These are phyloP conservation scores for Globisporangium spinosum DNA, from an alignment of 352 stramenopile species.

Conservation along the genomic window DNA sequence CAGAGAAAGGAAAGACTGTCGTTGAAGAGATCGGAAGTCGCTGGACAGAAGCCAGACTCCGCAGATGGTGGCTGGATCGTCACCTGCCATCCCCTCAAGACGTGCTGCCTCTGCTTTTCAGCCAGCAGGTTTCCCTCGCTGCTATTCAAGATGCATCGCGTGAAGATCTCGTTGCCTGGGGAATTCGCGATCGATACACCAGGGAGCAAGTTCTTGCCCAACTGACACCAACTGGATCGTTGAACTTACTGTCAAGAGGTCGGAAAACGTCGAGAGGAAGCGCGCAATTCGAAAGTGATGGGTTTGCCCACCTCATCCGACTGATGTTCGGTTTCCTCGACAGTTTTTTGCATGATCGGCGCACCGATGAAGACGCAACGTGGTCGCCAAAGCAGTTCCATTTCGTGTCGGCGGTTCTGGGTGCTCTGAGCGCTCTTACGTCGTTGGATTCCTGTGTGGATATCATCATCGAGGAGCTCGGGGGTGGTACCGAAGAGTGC, in stretches of 20 bases:
- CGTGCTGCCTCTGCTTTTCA: slow-evolving; percentile 35
- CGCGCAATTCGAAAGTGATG: slow-evolving; percentile 29
- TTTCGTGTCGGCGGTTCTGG: slow-evolving; percentile 39
- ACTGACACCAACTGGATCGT: slow-evolving; percentile 18
- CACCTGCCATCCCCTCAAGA: slow-evolving; percentile 37
- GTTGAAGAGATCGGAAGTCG: slow-evolving; percentile 33
- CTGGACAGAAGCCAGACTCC: slow-evolving; percentile 52
- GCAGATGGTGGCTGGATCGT: slow-evolving; percentile 48
- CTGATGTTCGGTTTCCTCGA: slow-evolving; percentile 52
- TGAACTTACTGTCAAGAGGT: slow-evolving; percentile 8
- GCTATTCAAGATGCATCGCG: slow-evolving; percentile 49
- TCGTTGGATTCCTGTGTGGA: slow-evolving; percentile 32
- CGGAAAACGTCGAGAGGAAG: neutral
- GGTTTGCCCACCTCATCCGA: slow-evolving; percentile 46
- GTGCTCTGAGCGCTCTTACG: slow-evolving; percentile 38
- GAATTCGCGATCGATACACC: slow-evolving; percentile 45
- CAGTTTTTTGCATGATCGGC: slow-evolving; percentile 41
- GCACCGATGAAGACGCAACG: slow-evolving; percentile 17
- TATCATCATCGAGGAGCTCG: slow-evolving; percentile 44
- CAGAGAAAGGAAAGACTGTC: slow-evolving; percentile 21
- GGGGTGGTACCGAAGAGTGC: slow-evolving; percentile 47
- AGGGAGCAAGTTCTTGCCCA: slow-evolving; percentile 52
- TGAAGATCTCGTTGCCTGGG: slow-evolving; percentile 71
- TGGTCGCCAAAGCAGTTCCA: slow-evolving; percentile 39
- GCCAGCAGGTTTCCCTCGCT: slow-evolving; percentile 40